Conservation (phyloP, 495 filamentous ascomycete genomes). For the Aspergillus bridgeri region DNA sequence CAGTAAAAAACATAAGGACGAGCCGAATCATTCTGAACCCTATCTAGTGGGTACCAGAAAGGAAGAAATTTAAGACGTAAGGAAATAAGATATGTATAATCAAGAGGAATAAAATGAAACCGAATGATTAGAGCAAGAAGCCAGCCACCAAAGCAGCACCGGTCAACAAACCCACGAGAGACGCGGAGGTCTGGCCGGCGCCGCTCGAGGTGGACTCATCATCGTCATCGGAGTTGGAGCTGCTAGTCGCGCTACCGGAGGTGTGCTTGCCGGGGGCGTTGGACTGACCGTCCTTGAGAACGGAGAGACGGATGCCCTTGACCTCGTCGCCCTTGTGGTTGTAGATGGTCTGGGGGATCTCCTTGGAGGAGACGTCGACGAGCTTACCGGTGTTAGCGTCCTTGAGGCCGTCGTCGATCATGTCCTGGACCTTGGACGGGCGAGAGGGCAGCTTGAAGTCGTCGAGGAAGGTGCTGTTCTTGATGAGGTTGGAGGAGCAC, state of each 20-base stretch:
- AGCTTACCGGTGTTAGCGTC: constrained; percentile 55
- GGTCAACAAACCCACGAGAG: background rate
- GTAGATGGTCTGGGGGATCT: constrained; percentile 52
- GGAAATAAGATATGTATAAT: background rate
- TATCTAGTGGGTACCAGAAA: too few species aligned
- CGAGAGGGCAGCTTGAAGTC: constrained; percentile 69
- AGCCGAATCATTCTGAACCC: too few species aligned
- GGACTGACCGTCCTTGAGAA: constrained; percentile 45
- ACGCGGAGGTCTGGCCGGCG: background rate
- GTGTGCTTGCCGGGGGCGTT: constrained; percentile 46
- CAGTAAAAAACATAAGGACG: too few species aligned
- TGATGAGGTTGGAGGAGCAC: constrained; percentile 64
- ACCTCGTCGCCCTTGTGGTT: constrained; percentile 52
- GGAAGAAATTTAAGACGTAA: background rate
- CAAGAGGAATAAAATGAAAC: background rate
- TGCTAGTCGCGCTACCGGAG: constrained; percentile 7
- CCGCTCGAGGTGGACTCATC: constrained; percentile 21
- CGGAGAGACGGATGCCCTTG: constrained; percentile 50
- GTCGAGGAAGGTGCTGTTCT: constrained; percentile 56
- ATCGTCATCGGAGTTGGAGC: constrained; percentile 16
- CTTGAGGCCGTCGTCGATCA: constrained; percentile 52
- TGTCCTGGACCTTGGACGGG: constrained; percentile 48
- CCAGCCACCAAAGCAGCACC: background rate
- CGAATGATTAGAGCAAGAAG: background rate
- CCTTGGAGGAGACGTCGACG: constrained; percentile 52